phyloP scores from a whole-genome alignment of 371 early-diverging fungal genomes.

The Syncephalastrum contaminatum region DNA sequence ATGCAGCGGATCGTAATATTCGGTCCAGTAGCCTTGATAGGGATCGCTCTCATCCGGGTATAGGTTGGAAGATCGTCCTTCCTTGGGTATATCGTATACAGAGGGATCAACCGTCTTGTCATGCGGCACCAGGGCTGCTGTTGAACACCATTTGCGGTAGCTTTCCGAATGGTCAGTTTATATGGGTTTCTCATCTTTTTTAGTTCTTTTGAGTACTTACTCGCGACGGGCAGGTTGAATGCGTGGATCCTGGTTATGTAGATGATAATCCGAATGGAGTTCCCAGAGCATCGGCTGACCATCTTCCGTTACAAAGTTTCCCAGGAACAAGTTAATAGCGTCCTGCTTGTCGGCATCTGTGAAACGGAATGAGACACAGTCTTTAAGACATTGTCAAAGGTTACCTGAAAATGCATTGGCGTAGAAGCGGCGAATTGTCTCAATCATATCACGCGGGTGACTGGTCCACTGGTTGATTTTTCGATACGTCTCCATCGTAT shows the following conservation, averaged over 20 bases:
- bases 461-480: slow-evolving; percentile 93
- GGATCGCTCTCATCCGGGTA: slow-evolving; percentile 40
- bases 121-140: slow-evolving; percentile 39
- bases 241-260: slow-evolving; percentile 72
- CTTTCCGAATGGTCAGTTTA: slow-evolving; percentile 28
- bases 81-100: slow-evolving; percentile 23
- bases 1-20: slow-evolving; percentile 73
- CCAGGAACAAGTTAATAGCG: slow-evolving; percentile 94
- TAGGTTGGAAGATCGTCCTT: slow-evolving; percentile 23
- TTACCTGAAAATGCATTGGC: slow-evolving; percentile 91
- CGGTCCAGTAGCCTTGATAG: slow-evolving; percentile 69
- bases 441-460: slow-evolving; percentile 95
- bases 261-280: slow-evolving; percentile 74
- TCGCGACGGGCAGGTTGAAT: slow-evolving; percentile 47
- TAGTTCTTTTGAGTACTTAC: slow-evolving; percentile 32
- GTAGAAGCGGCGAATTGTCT: slow-evolving; percentile 88
- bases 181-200: no score
- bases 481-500: slow-evolving; percentile 96
- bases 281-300: slow-evolving; percentile 81
- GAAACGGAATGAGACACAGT: no score
- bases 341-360: slow-evolving; percentile 95
- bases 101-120: slow-evolving; percentile 21
- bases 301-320: slow-evolving; percentile 62
- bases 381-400: not conserved
- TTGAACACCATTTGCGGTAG: slow-evolving; percentile 65